A percentile compares a stretch with the other conserved stretches of the same genome.
These are phyloP conservation scores for Cadophora malorum DNA, from an alignment of 2,329 filamentous ascomycete species.

Conservation along the genomic window DNA sequence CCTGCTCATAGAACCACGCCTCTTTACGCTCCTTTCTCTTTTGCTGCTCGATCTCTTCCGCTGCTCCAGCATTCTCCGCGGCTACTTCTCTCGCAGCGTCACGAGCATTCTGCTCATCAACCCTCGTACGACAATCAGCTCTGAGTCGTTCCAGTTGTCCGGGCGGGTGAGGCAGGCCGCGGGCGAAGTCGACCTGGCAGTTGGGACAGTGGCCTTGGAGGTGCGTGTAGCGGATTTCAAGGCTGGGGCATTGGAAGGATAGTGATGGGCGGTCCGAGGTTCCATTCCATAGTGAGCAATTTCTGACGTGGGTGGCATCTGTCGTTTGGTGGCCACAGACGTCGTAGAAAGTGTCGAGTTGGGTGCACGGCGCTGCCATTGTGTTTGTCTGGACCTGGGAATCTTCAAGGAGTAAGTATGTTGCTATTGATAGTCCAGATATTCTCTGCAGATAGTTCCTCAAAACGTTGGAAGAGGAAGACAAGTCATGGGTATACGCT, in stretches of 20 bases:
- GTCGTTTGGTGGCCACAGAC: not conserved
- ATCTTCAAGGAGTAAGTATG: not conserved
- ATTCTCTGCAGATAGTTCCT: not conserved
- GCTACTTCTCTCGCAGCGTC: not conserved
- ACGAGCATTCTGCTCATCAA: not conserved
- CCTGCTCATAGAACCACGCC: not conserved
- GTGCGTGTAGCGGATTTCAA: not conserved
- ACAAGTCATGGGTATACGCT: too few relatives aligned
- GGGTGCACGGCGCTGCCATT: not conserved
- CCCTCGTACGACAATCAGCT: not conserved
- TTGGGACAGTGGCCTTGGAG: not conserved
- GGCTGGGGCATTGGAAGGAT: not conserved
- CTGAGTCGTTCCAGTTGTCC: not conserved
- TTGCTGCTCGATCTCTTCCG: not conserved
- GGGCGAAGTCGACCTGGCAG: not conserved
- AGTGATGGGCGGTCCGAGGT: not conserved
- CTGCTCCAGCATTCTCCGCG: not conserved
- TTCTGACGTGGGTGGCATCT: not conserved
- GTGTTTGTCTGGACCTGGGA: not conserved
- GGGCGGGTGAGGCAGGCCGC: not conserved
- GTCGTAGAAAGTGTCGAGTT: not conserved
- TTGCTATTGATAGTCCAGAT: too few relatives aligned
- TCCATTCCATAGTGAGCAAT: not conserved
- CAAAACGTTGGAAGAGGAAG: not conserved
- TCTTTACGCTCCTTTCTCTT: not conserved